Percentiles rank a stretch among this genome's conserved stretches.
Conservation (phyloP, 2,329 filamentous ascomycete species). For the Clonostachys solani region DNA sequence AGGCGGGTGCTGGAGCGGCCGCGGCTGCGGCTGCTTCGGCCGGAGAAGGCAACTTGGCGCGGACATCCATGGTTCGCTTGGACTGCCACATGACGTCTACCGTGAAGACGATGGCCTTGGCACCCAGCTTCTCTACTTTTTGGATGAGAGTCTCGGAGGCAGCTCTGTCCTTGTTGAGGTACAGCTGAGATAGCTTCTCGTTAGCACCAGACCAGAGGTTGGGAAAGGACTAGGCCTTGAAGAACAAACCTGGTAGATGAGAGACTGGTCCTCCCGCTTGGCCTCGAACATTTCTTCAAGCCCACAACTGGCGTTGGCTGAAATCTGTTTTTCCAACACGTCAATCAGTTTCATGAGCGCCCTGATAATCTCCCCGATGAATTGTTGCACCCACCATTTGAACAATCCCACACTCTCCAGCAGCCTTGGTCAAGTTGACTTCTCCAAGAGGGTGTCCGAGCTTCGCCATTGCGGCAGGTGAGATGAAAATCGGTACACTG, state of each 20-base stretch:
- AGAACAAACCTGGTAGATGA: constrained; percentile 24
- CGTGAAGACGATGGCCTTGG: constrained; percentile 31
- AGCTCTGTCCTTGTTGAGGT: constrained; percentile 23
- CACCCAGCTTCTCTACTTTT: constrained; percentile 20
- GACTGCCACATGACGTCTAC: constrained; percentile 14
- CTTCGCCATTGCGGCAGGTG: constrained; percentile 36
- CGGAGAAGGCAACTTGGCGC: not conserved
- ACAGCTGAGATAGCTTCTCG: constrained; percentile 4
- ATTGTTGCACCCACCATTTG: constrained; percentile 22
- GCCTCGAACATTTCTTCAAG: constrained; percentile 24
- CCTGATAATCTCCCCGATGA: not conserved
- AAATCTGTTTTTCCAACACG: not conserved
- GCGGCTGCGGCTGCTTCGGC: not conserved
- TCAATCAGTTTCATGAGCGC: not conserved
- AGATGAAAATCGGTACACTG: constrained; percentile 43
- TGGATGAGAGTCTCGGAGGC: constrained; percentile 21
- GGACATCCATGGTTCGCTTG: not conserved
- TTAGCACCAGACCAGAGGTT: too few relatives aligned
- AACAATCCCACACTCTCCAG: constrained; percentile 37
- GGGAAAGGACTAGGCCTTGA: too few relatives aligned
- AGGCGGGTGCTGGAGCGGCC: not conserved
- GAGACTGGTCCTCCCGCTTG: constrained; percentile 19
- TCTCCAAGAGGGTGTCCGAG: constrained; percentile 38
- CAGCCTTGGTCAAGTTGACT: constrained; percentile 40
- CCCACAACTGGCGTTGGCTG: constrained; percentile 14